These are phyloP conservation scores for Monosporozyma siamensis DNA, from an alignment of 805 yeast genomes.

Conservation along the genomic window DNA sequence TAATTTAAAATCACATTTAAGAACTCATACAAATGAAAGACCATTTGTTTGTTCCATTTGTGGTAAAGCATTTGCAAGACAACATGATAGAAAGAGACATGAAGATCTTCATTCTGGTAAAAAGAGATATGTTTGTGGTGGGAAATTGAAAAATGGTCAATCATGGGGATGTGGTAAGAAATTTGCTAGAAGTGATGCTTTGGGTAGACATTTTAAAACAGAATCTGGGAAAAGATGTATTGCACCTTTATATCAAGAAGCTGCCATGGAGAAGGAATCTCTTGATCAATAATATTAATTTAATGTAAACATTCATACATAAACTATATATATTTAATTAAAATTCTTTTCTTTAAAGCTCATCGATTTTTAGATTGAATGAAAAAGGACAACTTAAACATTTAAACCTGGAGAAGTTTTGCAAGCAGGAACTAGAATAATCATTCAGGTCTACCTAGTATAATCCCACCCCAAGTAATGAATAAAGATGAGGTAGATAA, in stretches of 20 bases:
- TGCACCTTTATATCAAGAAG: slow-evolving; percentile 56
- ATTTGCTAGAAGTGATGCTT: slow-evolving; percentile 73
- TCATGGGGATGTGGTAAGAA: slow-evolving; percentile 76
- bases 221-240: slow-evolving; percentile 71
- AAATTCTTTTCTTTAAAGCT: too few species aligned
- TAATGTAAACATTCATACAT: not conserved
- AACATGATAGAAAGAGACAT: slow-evolving; percentile 69
- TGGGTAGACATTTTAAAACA: slow-evolving; percentile 70
- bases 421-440: too few species aligned
- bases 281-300: not conserved
- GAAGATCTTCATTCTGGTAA: slow-evolving; percentile 70
- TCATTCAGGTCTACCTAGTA: too few species aligned
- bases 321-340: not conserved
- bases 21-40: slow-evolving; percentile 83
- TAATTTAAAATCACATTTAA: slow-evolving; percentile 79
- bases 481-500: not conserved
- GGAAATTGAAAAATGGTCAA: slow-evolving; percentile 46
- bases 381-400: too few species aligned
- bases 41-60: slow-evolving; percentile 67
- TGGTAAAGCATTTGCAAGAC: slow-evolving; percentile 75
- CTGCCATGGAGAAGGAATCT: slow-evolving; percentile 8
- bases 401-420: too few species aligned
- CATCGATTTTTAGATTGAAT: too few species aligned
- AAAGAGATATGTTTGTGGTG: slow-evolving; percentile 64
- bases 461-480: too few species aligned